These are phyloP conservation scores for Chloromonas sp. DNA, from an alignment of 163 green algal genomes.

Conservation along the genomic window DNA sequence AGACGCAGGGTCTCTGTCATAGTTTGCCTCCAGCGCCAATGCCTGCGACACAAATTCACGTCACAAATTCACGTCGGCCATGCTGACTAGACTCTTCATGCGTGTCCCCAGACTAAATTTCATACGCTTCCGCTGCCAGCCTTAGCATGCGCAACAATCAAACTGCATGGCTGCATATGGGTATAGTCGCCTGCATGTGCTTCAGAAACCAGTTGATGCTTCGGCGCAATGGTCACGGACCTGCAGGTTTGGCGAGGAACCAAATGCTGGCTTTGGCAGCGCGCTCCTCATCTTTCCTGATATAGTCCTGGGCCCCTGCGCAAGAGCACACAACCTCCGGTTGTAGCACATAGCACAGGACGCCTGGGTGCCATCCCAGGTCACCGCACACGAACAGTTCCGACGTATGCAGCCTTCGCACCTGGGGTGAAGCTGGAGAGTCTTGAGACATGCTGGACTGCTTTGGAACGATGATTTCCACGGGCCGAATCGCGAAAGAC, in stretches of 20 bases:
- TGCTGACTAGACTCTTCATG: too few relatives aligned
- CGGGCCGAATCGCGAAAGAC: conserved; percentile 79
- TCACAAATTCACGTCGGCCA: too few relatives aligned
- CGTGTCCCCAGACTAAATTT: neutral
- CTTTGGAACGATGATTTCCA: conserved; percentile 60
- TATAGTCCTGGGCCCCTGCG: neutral
- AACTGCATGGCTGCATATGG: too few relatives aligned
- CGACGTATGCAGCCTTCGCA: neutral
- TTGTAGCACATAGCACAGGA: too few relatives aligned
- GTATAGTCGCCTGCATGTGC: too few relatives aligned
- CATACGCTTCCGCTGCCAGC: neutral
- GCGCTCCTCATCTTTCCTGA: neutral
- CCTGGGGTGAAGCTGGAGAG: neutral
- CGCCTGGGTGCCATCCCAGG: too few relatives aligned
- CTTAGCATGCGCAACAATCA: neutral
- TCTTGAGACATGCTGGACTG: neutral
- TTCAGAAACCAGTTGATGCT: too few relatives aligned
- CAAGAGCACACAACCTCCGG: too few relatives aligned
- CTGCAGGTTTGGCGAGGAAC: conserved; percentile 83
- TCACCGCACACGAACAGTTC: too few relatives aligned
- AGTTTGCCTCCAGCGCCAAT: conserved; percentile 56
- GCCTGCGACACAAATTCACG: conserved; percentile 16
- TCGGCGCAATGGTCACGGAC: conserved; percentile 16
- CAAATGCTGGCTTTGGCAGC: conserved; percentile 64
- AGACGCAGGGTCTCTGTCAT: neutral